Percentiles rank a stretch among this genome's conserved stretches.
These are phyloP conservation scores for Trichocladium uniseriatum DNA, from an alignment of 495 filamentous ascomycete species.

Conservation along the genomic window DNA sequence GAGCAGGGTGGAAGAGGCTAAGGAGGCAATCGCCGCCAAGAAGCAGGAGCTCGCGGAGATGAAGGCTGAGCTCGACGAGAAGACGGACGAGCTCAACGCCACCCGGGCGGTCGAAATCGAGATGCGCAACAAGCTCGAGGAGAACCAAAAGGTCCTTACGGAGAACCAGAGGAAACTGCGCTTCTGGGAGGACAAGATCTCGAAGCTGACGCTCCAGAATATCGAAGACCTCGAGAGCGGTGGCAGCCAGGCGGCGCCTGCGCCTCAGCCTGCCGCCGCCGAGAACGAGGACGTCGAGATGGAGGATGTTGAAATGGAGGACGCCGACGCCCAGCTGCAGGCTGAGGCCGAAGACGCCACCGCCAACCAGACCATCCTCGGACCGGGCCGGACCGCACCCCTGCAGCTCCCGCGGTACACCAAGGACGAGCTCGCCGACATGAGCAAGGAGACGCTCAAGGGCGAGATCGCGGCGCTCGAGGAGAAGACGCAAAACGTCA, in stretches of 20 bases:
- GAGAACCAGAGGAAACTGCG: slow-evolving; percentile 79
- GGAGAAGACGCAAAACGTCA: slow-evolving; percentile 83
- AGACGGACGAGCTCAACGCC: slow-evolving; percentile 78
- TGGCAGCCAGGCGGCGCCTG: slow-evolving; percentile 1
- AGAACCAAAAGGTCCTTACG: slow-evolving; percentile 77
- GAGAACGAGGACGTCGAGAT: slow-evolving; percentile 18
- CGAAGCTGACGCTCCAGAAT: slow-evolving; percentile 69
- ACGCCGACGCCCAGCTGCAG: slow-evolving; percentile 20
- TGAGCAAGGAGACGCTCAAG: slow-evolving; percentile 81
- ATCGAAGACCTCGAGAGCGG: slow-evolving; percentile 52
- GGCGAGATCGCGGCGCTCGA: slow-evolving; percentile 82
- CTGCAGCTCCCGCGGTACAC: slow-evolving; percentile 69
- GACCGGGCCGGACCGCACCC: slow-evolving; percentile 18
- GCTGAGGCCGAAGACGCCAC: slow-evolving; percentile 19
- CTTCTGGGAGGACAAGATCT: slow-evolving; percentile 84
- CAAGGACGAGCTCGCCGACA: slow-evolving; percentile 83
- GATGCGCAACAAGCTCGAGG: slow-evolving; percentile 95
- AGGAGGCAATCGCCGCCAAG: slow-evolving; percentile 69
- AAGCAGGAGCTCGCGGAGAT: slow-evolving; percentile 68
- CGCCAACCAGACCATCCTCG: slow-evolving; percentile 22
- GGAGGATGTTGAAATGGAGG: slow-evolving; percentile 13
- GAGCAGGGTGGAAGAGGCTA: slow-evolving; percentile 72
- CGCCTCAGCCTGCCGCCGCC: not conserved
- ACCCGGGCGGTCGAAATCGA: slow-evolving; percentile 88
- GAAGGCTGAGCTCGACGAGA: slow-evolving; percentile 80